Base-by-base conservation (phyloP, 2,329 filamentous ascomycete species). In the Phoma sp. region DNA sequence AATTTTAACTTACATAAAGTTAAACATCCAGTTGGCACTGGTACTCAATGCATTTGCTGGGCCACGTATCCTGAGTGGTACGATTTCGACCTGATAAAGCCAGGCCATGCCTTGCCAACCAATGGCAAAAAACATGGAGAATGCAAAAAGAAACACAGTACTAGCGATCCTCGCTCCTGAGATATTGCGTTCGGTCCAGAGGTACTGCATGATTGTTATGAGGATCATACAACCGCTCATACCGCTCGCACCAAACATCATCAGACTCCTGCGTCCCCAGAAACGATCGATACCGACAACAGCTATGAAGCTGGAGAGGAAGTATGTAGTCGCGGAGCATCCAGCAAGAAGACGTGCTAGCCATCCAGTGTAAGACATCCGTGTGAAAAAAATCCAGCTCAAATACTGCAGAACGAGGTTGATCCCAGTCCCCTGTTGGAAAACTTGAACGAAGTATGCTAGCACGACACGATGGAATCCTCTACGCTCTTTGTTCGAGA, bases 91-190 rank as follows among this genome's bases (percentile, higher is more conserved):
- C 67, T 71, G 71, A 39, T 77, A 78, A 7, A 73, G 53, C 71
- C 71, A 95, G 88, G 70, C 95, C 84, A 67, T 82, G 74, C 84
- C 83, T 81, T 64, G 82, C 91, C 91, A 96, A 60, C 91, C 96
- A 58, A 85, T 87, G 53, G 91, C 91, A 72, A 96, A 96, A 82
- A 89, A 95, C 81, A 90, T 90, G 79, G 96, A 91, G 81, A 91
- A 95, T 78, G 93, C 88, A 77, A 88, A 89, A 69, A 96, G 91
- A 78, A 96, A 93, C 54, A 96, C 71, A 0, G 76, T 73, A 18
- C 76, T 73, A 4, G 68, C 70, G 29, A 77, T 71, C 11, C 74
- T 72, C n/a, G 62, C 62, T 3, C 61, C 58, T 2, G 51, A 38
- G 13, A 61, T 55, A 2, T 43, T 37, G 3, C 60, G 57, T 14